A percentile compares a stretch with the other conserved stretches of the same genome.
Conservation (phyloP, 2,329 filamentous ascomycete species). For the Aspergillus persii region DNA sequence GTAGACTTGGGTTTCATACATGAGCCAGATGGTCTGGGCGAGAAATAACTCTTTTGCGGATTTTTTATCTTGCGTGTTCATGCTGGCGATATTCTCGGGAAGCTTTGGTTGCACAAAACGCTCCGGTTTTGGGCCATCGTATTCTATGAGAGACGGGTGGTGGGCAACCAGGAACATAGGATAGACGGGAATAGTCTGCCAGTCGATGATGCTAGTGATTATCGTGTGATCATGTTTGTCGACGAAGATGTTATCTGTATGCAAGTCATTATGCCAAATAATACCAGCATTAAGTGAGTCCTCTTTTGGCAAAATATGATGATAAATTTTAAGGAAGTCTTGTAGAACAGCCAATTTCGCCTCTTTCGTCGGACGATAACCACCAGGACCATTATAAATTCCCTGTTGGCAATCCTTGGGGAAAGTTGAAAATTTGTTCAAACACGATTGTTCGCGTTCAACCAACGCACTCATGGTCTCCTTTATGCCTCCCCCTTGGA, state of each 20-base stretch:
- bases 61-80: neutral
- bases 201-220: neutral
- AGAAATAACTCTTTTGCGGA: neutral
- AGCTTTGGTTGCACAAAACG: neutral
- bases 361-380: neutral
- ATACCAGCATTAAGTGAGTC: neutral
- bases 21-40: neutral
- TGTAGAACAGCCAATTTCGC: neutral
- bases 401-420: neutral
- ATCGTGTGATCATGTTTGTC: neutral
- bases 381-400: neutral
- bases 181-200: neutral
- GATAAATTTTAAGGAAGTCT: neutral
- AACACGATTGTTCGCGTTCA: neutral
- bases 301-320: neutral
- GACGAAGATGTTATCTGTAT: neutral
- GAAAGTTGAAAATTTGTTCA: neutral
- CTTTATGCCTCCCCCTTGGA: neutral
- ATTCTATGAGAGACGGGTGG: neutral
- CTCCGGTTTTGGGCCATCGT: neutral
- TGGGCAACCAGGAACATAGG: neutral
- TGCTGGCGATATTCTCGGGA: neutral
- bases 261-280: neutral
- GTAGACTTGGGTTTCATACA: neutral
- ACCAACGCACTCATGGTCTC: neutral